Evolutionary conservation across 129 eudicot genomes (phyloP).

Genomic region (Tanacetum coccineum): DNA sequence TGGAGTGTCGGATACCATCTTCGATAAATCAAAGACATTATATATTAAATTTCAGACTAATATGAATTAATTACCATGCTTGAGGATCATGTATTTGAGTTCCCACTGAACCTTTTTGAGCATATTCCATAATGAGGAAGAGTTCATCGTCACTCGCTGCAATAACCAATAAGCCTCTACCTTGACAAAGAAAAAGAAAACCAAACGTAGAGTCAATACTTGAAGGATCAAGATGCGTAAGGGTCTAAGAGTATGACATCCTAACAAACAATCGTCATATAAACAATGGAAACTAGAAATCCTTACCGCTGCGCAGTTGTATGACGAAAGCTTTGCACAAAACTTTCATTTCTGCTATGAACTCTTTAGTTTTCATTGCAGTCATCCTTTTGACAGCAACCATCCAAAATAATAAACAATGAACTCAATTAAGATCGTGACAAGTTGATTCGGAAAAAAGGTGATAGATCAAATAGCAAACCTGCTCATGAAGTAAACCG

Average conservation of each 20-base stretch:
- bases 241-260: constrained; percentile 3
- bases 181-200: constrained; percentile 60
- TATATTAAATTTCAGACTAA: neutral
- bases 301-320: constrained; percentile 86
- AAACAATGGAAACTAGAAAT: constrained; percentile 13
- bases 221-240: neutral
- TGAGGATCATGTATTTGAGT: constrained; percentile 91
- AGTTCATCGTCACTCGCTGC: constrained; percentile 83
- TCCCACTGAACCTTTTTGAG: constrained; percentile 86
- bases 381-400: constrained; percentile 91
- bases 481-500: too few species aligned
- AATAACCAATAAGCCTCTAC: constrained; percentile 96
- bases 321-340: constrained; percentile 98
- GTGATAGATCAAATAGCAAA: too few species aligned
- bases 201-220: constrained; percentile 32
- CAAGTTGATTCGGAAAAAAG: too few species aligned
- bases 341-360: too few species aligned
- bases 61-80: constrained; percentile 43
- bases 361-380: constrained; percentile 66
- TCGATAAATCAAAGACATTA: too few species aligned
- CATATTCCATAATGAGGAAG: constrained; percentile 80
- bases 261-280: constrained; percentile 13
- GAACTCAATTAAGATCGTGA: constrained; percentile 1
- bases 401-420: constrained; percentile 51
- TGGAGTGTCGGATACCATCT: neutral